phyloP scores from a whole-genome alignment of 352 stramenopile genomes.

The Globisporangium spiculum region DNA sequence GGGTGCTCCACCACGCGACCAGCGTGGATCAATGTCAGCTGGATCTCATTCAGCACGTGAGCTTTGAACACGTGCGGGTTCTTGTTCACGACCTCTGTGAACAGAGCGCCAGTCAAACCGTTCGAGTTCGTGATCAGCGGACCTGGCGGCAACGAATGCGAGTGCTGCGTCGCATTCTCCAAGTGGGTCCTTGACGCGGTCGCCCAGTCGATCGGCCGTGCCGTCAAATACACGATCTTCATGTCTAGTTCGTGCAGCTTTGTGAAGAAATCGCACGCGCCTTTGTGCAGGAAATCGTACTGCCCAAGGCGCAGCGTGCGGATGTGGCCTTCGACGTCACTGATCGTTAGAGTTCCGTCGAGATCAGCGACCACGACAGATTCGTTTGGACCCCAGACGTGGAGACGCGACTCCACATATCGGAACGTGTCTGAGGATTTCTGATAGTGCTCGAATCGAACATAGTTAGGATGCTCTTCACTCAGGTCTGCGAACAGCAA shows the following conservation, averaged over 20 bases:
- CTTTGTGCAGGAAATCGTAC: constrained; percentile 80
- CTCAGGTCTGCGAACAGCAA: constrained; percentile 53
- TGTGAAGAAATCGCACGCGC: constrained; percentile 77
- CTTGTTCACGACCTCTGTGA: constrained; percentile 87
- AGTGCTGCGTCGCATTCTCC: constrained; percentile 68
- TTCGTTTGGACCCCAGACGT: constrained; percentile 78
- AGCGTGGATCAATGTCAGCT: constrained; percentile 77
- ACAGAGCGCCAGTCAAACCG: constrained; percentile 67
- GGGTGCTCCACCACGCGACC: constrained; percentile 67
- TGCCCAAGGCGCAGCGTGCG: constrained; percentile 76
- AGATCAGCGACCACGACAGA: constrained; percentile 80
- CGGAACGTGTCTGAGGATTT: constrained; percentile 64
- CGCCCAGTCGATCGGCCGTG: constrained; percentile 77
- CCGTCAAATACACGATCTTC: constrained; percentile 80
- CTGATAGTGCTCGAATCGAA: constrained; percentile 80
- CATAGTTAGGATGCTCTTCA: constrained; percentile 60
- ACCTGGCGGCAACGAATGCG: constrained; percentile 52
- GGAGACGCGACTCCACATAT: constrained; percentile 70
- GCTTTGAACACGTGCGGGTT: constrained; percentile 84
- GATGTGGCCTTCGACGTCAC: constrained; percentile 84
- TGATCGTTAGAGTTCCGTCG: constrained; percentile 83
- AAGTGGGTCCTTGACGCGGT: constrained; percentile 66
- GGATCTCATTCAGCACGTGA: constrained; percentile 77
- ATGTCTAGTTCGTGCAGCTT: constrained; percentile 74
- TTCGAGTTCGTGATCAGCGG: constrained; percentile 82